Evolutionary conservation across 306 rosid genomes (phyloP), one percentile per base, ranked within the genome.

Genomic region (Arachis stenosperma): DNA sequence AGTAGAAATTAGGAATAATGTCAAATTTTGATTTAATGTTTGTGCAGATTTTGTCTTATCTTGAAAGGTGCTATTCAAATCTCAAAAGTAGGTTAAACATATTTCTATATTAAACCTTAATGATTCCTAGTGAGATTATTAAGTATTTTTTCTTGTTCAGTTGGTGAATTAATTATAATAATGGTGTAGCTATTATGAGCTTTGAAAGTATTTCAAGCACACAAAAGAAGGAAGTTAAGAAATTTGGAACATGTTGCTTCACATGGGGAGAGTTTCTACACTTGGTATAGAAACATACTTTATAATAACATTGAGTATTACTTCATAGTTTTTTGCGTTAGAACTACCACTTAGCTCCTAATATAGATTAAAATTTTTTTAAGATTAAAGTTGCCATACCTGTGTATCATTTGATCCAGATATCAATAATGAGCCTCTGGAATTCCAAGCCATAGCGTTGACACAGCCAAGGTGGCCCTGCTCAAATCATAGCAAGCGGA

Each of bases 381-480:
- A 33, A 33, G 37, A 33, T 33, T 33, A 33, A 33, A 33, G 60
- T 13, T 29, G 27, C 10, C 86, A 74, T 87, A 94, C 99, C 88
- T 88, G 78, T 6, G 95, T 87, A 79, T 94, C 99, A 63, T 94
- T 97, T 75, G 96, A 94, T 83, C 97, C 99, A 2, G 97, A 94
- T 85, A 94, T 82, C 86, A 94, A 76, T 59, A 89, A 85, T 7
- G 97, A 88, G 73, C 99, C 99, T 0, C 22, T 80, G 29, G 97
- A 85, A 84, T 91, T 94, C 99, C 99, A 94, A 69, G 97, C 92
- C 80, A 94, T 87, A 0, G 92, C 81, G 77, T 94, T 94, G 61
- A 94, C 99, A 80, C 99, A 94, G 57, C 99, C 96, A 71, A 79
- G 81, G 80, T 94, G 99, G 8, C 97, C 97, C 97, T 94, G 79